These are phyloP conservation scores for Schwanniomyces pseudopolymorphus DNA, from an alignment of 805 yeast species.

Conservation along the genomic window DNA sequence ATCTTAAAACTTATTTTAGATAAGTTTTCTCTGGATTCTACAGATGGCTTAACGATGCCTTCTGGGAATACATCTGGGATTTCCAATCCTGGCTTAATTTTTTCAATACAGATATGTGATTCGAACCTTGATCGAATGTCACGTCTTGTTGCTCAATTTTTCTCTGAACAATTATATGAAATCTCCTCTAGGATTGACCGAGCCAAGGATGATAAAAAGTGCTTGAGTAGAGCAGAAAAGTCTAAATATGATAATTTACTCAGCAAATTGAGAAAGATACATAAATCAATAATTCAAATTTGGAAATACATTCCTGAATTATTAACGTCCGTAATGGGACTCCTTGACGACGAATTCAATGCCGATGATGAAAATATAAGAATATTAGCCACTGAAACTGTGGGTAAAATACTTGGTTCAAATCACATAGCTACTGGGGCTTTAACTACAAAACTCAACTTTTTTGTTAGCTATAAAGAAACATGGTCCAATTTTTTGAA, in stretches of 20 bases:
- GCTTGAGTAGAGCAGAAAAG: conserved; percentile 12
- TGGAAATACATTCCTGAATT: conserved; percentile 82
- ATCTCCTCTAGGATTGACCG: conserved; percentile 27
- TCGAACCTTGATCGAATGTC: conserved; percentile 71
- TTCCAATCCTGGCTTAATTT: conserved; percentile 60
- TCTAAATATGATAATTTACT: conserved; percentile 14
- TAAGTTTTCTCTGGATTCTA: conserved; percentile 45
- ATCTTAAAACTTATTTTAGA: conserved; percentile 66
- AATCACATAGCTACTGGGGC: conserved; percentile 21
- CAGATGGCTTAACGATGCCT: conserved; percentile 20
- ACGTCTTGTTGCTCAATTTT: conserved; percentile 72
- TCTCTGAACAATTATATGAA: conserved; percentile 71
- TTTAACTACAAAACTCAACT: conserved; percentile 50
- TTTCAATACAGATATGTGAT: conserved; percentile 67
- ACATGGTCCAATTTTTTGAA: conserved; percentile 73
- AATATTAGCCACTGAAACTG: conserved; percentile 65
- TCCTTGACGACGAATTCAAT: conserved; percentile 74
- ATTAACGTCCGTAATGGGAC: conserved; percentile 70
- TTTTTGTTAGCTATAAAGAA: conserved; percentile 54
- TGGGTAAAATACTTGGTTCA: conserved; percentile 59
- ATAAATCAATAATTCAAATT: conserved; percentile 58
- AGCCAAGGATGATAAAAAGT: conserved; percentile 15
- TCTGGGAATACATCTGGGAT: conserved; percentile 20
- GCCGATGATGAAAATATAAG: conserved; percentile 68
- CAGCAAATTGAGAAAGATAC: conserved; percentile 55